These are phyloP conservation scores for Pythium aristosporum DNA, from an alignment of 352 stramenopile species.

Conservation along the genomic window DNA sequence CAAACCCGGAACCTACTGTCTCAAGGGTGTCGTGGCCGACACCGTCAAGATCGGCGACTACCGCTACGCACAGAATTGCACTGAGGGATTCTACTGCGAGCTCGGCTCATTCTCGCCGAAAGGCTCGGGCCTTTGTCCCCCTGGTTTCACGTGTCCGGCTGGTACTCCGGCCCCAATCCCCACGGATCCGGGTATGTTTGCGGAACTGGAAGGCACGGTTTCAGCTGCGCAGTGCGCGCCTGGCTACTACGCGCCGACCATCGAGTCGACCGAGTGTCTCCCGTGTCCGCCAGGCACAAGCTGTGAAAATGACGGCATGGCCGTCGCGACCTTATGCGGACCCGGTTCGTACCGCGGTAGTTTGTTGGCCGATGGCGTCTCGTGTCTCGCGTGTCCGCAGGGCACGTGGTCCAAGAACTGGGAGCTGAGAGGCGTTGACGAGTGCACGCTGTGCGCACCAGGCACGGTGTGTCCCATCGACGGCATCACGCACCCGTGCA, in stretches of 20 bases:
- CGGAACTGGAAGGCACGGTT: constrained; percentile 90
- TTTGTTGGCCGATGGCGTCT: constrained; percentile 82
- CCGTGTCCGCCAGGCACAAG: constrained; percentile 91
- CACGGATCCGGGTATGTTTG: constrained; percentile 90
- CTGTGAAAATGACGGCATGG: constrained; percentile 90
- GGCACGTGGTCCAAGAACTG: constrained; percentile 99
- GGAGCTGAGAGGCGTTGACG: constrained; percentile 92
- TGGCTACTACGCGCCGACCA: constrained; percentile 95
- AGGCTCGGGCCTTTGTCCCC: constrained; percentile 92
- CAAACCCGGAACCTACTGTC: constrained; percentile 94
- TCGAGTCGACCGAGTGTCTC: constrained; percentile 92
- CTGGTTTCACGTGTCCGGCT: constrained; percentile 92
- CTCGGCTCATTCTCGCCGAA: constrained; percentile 90
- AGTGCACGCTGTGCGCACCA: constrained; percentile 92
- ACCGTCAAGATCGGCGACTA: constrained; percentile 87
- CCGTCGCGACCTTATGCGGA: constrained; percentile 87
- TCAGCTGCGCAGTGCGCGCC: constrained; percentile 90
- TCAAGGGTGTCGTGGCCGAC: constrained; percentile 91
- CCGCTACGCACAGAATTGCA: constrained; percentile 92
- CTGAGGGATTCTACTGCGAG: constrained; percentile 95
- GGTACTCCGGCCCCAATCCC: constrained; percentile 93
- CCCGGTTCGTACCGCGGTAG: constrained; percentile 93
- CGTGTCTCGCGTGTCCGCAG: constrained; percentile 90
- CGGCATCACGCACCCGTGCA: constrained; percentile 94
- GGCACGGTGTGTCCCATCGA: constrained; percentile 93